Evolutionary conservation across 805 yeast genomes (phyloP), one percentile per base, ranked within the genome.

Genomic region (Allodekkera sacchari): DNA sequence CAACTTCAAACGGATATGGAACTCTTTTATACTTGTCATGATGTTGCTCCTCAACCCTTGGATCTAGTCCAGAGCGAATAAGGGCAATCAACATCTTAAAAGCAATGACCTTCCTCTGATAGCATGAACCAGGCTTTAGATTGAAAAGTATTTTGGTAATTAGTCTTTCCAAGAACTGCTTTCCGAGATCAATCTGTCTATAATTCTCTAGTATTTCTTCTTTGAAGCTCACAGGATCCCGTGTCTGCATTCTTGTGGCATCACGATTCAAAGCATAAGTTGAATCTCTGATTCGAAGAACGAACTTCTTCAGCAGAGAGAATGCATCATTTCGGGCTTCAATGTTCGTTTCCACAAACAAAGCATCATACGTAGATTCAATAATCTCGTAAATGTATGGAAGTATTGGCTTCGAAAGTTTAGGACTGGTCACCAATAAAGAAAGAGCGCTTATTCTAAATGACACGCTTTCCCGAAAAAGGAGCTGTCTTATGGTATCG

Each of bases 281-380:
- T 0, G 88, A 81, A 32, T 80, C 92, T 41, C 82, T 66, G 12
- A 83, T 53, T 42, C 96, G 63, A 18, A 66, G 52, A 9, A 84
- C 48, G 40, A 87, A 77, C 34, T 67, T 73, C 33, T 78, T 68
- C 35, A 87, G 54, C 12, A 72, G 47, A 3, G 89, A 75, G 18
- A 64, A 62, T 31, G 83, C 73, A 28, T 72, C 76, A 40, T 77
- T 77, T 47, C 96, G 63, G 1, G 71, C 63, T 38, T 81, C 88
- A 11, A 83, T 64, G 34, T 78, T 74, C 13, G 70, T 62, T 36
- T 83, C 94, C n/a, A 68, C 62, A 35, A 80, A 66, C 38, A 77
- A 64, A 4, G 67, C 55, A 19, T 68, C 70, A 4, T 78, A 45
- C 19, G 66, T 55, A 1, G 59, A 48, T 23, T 53, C 43, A 0